Evolutionary conservation across 2,329 filamentous ascomycete species (phyloP), one percentile per base, ranked within the genome.

Genomic region (Ceratocystis smalleyi): DNA sequence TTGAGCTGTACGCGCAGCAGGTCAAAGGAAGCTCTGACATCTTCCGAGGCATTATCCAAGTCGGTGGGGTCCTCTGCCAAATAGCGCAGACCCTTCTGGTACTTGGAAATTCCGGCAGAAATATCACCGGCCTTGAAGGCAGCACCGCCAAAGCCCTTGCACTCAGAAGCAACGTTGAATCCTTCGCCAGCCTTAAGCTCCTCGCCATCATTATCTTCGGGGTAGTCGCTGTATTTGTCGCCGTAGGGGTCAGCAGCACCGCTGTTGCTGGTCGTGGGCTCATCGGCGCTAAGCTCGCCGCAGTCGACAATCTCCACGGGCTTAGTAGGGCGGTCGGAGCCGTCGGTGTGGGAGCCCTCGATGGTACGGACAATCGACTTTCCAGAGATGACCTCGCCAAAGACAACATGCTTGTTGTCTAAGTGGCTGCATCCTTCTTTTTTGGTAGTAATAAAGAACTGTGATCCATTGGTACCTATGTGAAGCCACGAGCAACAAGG

Each of bases 361-460:
- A 97, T 85, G 74, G 91, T 85, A 68, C 94, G 87, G 43, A 97
- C 83, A 45, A 96, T 78, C 67, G 89, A 91, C 81, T 96, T 97
- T 71, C 94, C 94, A 67, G 86, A 88, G 71, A 96, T 82, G 64
- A 97, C 92, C 73, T 96, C 87, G 68, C 94, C 94, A 70, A 96
- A 99, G 27, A 99, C 91, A 59, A 97, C 94, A 77, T 99, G 92
- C 81, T 99, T 99, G 73, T 84, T 84, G 74, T 99, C 91, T 47
- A 97, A 83, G 74, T 97, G 94, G 59, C 91, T 91, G 15, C 94
- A 40, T 12, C 35, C 35, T 40, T 40, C 97, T n/a, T 86, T 81
- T 35, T 96, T 89, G 17, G 94, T 97, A 60, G 94, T 99, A 71
- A 97, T 80, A 82, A 99, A 99, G 83, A 99, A 99, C 73, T 99